A percentile compares a stretch with the other conserved stretches of the same genome.
These are phyloP conservation scores for Coriaria nepalensis DNA, from an alignment of 306 rosid species.

Conservation along the genomic window DNA sequence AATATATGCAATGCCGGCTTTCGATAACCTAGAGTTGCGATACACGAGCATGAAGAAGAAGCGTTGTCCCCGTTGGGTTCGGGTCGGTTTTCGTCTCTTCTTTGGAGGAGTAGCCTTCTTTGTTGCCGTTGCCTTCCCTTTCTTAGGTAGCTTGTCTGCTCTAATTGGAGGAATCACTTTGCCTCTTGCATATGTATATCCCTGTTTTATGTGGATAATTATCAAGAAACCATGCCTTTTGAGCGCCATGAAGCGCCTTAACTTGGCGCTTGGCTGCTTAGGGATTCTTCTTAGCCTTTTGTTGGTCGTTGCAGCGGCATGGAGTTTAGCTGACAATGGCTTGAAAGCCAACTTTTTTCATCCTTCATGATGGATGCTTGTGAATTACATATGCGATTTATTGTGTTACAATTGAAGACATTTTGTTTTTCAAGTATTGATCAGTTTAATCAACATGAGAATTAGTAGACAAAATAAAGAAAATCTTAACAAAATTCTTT, in stretches of 20 bases:
- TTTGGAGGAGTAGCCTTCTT: conserved; percentile 44
- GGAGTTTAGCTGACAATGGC: conserved; percentile 29
- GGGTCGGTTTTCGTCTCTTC: conserved; percentile 23
- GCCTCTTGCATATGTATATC: conserved; percentile 55
- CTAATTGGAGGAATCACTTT: conserved; percentile 43
- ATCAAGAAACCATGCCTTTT: conserved; percentile 29
- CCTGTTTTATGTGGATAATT: conserved; percentile 68
- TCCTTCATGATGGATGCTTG: no score
- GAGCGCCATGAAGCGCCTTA: conserved; percentile 25
- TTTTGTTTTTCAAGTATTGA: no score
- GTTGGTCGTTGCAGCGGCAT: conserved; percentile 29
- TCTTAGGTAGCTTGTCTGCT: conserved; percentile 33
- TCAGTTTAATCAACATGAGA: no score
- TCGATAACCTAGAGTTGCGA: conserved; percentile 43
- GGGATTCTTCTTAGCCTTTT: conserved; percentile 37
- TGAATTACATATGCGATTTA: no score
- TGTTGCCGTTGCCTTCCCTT: conserved; percentile 43
- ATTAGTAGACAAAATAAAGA: no score
- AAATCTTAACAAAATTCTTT: no score
- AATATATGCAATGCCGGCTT: conserved; percentile 44
- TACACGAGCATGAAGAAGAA: conserved; percentile 32
- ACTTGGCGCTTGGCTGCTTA: conserved; percentile 33
- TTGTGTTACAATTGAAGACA: no score
- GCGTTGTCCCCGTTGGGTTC: conserved; percentile 21
- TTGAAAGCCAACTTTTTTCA: conserved; percentile 44